phyloP scores from a whole-genome alignment of 2,329 filamentous ascomycete species.

The Alternaria solani region DNA sequence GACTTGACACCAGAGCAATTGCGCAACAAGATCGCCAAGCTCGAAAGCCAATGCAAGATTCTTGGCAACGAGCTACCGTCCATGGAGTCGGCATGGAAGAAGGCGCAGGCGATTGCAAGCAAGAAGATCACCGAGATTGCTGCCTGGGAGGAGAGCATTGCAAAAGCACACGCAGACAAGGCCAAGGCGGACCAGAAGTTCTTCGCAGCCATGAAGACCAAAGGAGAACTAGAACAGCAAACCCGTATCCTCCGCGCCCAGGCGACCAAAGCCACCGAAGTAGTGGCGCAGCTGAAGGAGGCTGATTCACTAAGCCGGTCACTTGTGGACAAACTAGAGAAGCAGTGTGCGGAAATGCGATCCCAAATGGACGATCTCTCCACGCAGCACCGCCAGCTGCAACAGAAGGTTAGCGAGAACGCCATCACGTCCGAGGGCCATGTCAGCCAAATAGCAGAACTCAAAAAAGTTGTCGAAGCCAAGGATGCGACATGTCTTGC shows the following conservation, averaged over 20 bases:
- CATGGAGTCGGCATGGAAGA: conserved; percentile 90
- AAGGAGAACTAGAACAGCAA: conserved; percentile 83
- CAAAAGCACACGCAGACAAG: conserved; percentile 83
- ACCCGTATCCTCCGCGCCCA: conserved; percentile 80
- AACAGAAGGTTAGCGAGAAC: conserved; percentile 75
- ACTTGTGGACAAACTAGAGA: conserved; percentile 84
- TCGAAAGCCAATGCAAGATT: conserved; percentile 81
- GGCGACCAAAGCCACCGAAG: conserved; percentile 89
- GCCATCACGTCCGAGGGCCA: conserved; percentile 74
- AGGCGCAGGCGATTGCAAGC: conserved; percentile 81
- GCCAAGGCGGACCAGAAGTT: conserved; percentile 98
- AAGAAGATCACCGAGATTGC: conserved; percentile 85
- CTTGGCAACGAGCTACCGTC: conserved; percentile 88
- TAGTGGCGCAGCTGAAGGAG: conserved; percentile 92
- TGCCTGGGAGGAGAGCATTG: conserved; percentile 78
- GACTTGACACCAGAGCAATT: conserved; percentile 74
- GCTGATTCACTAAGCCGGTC: conserved; percentile 79
- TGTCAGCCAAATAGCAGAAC: conserved; percentile 76
- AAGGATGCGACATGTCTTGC: conserved; percentile 76
- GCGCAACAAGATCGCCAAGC: conserved; percentile 73
- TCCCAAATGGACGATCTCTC: conserved; percentile 77
- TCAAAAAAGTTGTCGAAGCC: conserved; percentile 75
- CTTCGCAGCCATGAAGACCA: conserved; percentile 93
- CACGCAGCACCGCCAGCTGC: conserved; percentile 76
- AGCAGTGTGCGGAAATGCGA: conserved; percentile 84